Evolutionary conservation across 768 basidiomycete species (phyloP).

Genomic region (Leccinum broughii): DNA sequence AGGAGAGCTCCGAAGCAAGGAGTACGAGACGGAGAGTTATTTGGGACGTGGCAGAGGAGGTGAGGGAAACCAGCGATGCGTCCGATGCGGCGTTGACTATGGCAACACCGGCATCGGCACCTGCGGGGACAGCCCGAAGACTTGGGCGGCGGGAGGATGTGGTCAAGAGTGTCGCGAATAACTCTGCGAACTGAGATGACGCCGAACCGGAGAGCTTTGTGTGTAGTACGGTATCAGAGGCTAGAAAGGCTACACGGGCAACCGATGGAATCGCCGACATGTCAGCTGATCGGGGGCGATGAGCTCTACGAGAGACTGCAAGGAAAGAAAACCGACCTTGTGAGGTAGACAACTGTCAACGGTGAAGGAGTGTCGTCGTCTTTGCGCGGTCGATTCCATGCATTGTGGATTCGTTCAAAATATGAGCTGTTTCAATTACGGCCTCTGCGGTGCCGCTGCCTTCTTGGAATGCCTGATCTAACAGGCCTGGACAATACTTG

Average conservation of each 20-base stretch:
- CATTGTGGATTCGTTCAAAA: too few relatives aligned
- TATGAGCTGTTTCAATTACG: too few relatives aligned
- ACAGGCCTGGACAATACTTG: too few relatives aligned
- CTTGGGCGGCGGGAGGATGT: constrained; percentile 41
- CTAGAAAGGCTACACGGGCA: constrained; percentile 68
- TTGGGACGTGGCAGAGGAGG: constrained; percentile 51
- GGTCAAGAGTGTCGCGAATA: constrained; percentile 34
- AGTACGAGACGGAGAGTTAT: constrained; percentile 61
- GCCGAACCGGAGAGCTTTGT: constrained; percentile 46
- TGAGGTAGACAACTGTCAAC: not conserved
- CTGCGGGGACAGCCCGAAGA: constrained; percentile 50
- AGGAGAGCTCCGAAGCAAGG: constrained; percentile 66
- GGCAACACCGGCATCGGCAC: constrained; percentile 63
- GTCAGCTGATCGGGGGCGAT: not conserved
- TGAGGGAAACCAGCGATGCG: constrained; percentile 58
- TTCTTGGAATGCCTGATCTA: too few relatives aligned
- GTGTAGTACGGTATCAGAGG: constrained; percentile 67
- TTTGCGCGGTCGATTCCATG: constrained; percentile 20
- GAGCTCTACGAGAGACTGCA: constrained; percentile 5
- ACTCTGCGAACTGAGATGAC: constrained; percentile 39
- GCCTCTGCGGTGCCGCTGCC: too few relatives aligned
- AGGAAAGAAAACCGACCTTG: constrained; percentile 8
- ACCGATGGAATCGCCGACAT: constrained; percentile 40
- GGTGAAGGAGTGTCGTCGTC: not conserved
- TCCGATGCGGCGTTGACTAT: constrained; percentile 47